phyloP scores from a whole-genome alignment of 306 rosid species.

The Quercus wislizeni region DNA sequence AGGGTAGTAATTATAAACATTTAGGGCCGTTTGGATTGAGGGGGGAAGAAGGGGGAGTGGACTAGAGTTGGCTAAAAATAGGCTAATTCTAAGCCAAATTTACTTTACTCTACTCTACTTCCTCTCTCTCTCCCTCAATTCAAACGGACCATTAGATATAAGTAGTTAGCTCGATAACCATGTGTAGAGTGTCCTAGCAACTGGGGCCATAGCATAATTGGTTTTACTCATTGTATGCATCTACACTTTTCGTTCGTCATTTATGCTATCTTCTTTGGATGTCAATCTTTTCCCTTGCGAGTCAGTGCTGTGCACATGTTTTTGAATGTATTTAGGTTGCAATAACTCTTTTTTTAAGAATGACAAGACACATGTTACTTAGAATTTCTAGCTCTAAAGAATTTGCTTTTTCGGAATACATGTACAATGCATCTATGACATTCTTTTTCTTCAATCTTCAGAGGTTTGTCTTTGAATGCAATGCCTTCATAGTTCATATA shows the following conservation, averaged over 20 bases:
- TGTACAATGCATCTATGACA: too few species aligned
- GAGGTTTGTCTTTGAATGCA: not conserved
- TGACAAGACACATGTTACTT: not conserved
- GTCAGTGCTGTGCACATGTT: not conserved
- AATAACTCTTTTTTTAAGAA: not conserved
- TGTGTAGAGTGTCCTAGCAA: not conserved
- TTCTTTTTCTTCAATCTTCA: not conserved
- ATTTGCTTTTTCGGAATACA: not conserved
- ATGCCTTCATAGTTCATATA: not conserved
- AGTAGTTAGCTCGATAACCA: not conserved
- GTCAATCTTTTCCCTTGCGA: not conserved
- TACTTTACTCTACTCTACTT: too few species aligned
- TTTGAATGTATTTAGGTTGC: not conserved
- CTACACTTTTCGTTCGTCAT: not conserved
- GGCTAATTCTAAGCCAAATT: too few species aligned
- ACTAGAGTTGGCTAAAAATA: too few species aligned
- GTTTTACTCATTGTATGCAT: not conserved
- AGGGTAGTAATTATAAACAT: not conserved
- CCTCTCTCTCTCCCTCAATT: not conserved
- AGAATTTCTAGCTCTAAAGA: not conserved
- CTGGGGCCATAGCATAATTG: not conserved
- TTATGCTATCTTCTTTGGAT: not conserved
- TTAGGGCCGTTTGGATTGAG: not conserved
- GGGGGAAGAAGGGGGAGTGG: too few species aligned
- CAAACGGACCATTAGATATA: not conserved